Evolutionary conservation across 2,329 filamentous ascomycete species (phyloP).

Genomic region (Botrytis fabae): DNA sequence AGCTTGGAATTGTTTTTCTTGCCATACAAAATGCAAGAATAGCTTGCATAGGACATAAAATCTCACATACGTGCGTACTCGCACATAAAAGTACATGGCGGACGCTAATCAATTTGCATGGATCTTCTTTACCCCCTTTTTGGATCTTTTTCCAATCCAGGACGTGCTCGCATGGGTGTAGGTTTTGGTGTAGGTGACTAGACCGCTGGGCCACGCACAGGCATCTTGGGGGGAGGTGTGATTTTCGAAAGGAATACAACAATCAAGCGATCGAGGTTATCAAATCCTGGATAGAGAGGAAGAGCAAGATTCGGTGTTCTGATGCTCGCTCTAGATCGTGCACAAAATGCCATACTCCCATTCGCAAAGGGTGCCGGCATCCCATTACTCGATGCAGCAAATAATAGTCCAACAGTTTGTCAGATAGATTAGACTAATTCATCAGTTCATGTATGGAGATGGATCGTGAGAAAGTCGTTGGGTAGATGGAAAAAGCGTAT

Average conservation of each 20-base stretch:
- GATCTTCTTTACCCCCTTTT: conserved; percentile 16
- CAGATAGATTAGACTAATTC: background rate
- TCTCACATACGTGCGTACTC: background rate
- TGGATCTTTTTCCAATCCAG: conserved; percentile 5
- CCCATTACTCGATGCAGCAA: background rate
- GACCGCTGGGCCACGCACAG: conserved; percentile 17
- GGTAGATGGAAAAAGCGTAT: background rate
- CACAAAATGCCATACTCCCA: background rate
- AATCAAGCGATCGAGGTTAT: conserved; percentile 11
- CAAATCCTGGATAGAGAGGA: background rate
- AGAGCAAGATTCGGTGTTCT: conserved; percentile 12
- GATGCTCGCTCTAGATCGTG: background rate
- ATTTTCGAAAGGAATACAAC: conserved; percentile 13
- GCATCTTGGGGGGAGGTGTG: background rate
- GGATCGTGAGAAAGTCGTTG: background rate
- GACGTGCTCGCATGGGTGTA: conserved; percentile 17
- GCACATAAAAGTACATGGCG: background rate
- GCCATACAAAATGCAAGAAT: conserved; percentile 1
- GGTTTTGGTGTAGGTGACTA: conserved; percentile 16
- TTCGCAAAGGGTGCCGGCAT: background rate
- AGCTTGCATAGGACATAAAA: background rate
- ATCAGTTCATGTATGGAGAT: conserved; percentile 2
- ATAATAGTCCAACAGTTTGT: background rate
- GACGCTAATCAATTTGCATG: background rate
- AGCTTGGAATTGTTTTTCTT: background rate